Evolutionary conservation across 768 basidiomycete genomes (phyloP).

Genomic region (Strobilomyces dryophilus): DNA sequence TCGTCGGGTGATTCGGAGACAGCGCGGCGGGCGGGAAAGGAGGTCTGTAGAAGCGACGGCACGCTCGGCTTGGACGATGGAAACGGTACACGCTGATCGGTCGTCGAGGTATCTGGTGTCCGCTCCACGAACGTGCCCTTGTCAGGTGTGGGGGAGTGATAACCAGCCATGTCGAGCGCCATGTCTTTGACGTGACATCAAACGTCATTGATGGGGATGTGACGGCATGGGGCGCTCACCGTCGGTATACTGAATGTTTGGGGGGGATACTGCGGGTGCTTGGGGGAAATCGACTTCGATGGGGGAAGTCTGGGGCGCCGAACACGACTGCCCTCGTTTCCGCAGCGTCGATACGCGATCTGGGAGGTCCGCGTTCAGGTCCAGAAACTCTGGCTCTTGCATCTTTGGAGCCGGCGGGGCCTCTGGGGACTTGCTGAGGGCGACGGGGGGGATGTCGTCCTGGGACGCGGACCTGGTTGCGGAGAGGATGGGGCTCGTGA

Average conservation of each 20-base stretch:
- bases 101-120: constrained; percentile 5
- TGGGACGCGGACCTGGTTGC: constrained; percentile 40
- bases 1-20: constrained; percentile 64
- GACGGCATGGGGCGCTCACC: constrained; percentile 33
- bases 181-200: constrained; percentile 45
- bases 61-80: constrained; percentile 16
- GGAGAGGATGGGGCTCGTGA: constrained; percentile 86
- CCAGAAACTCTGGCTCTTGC: constrained; percentile 78
- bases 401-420: constrained; percentile 13
- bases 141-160: constrained; percentile 42
- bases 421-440: constrained; percentile 16
- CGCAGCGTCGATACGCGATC: constrained; percentile 17
- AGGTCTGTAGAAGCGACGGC: constrained; percentile 24
- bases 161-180: constrained; percentile 80
- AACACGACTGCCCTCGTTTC: constrained; percentile 23
- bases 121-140: constrained; percentile 3
- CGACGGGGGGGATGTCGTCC: constrained; percentile 27
- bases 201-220: constrained; percentile 4
- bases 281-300: constrained; percentile 43
- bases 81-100: constrained; percentile 15
- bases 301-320: constrained; percentile 30
- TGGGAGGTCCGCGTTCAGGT: constrained; percentile 55
- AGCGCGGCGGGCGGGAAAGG: constrained; percentile 44
- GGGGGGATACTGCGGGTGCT: constrained; percentile 40
- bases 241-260: constrained; percentile 59